Conservation (phyloP, 768 basidiomycete species). For the Suillus weaverae region DNA sequence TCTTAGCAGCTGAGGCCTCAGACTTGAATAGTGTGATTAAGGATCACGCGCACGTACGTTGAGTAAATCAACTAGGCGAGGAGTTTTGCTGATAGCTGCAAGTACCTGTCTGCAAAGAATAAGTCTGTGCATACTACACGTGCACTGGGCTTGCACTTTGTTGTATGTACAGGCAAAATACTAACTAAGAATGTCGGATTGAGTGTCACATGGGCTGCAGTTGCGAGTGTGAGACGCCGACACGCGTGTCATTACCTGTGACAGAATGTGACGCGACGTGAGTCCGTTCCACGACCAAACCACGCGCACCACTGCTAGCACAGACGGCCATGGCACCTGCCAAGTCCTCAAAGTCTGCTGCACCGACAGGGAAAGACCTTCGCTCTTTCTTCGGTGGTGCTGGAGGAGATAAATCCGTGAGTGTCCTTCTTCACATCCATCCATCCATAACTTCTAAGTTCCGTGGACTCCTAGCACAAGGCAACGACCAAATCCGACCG, state of each 20-base stretch:
- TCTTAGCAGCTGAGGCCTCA: too few relatives aligned
- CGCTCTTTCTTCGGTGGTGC: conserved; percentile 39
- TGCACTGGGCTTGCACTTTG: too few relatives aligned
- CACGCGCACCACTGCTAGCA: not conserved
- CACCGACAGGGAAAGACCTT: conserved; percentile 29
- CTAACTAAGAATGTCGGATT: too few relatives aligned
- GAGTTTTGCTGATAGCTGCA: too few relatives aligned
- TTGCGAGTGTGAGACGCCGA: not conserved
- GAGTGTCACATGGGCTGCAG: too few relatives aligned
- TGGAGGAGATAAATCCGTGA: not conserved
- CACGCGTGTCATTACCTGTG: not conserved
- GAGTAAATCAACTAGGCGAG: too few relatives aligned
- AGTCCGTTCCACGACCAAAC: not conserved
- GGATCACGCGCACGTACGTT: too few relatives aligned
- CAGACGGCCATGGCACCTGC: not conserved
- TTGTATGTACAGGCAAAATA: too few relatives aligned
- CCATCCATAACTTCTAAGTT: not conserved
- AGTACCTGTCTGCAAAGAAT: too few relatives aligned
- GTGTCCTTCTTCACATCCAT: not conserved
- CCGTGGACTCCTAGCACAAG: conserved; percentile 4
- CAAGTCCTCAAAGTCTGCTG: not conserved
- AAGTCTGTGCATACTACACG: too few relatives aligned
- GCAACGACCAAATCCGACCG: conserved; percentile 16
- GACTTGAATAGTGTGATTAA: too few relatives aligned
- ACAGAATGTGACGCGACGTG: not conserved